These are phyloP conservation scores for Chaetomium fimeti DNA, from an alignment of 495 filamentous ascomycete genomes.

Conservation along the genomic window DNA sequence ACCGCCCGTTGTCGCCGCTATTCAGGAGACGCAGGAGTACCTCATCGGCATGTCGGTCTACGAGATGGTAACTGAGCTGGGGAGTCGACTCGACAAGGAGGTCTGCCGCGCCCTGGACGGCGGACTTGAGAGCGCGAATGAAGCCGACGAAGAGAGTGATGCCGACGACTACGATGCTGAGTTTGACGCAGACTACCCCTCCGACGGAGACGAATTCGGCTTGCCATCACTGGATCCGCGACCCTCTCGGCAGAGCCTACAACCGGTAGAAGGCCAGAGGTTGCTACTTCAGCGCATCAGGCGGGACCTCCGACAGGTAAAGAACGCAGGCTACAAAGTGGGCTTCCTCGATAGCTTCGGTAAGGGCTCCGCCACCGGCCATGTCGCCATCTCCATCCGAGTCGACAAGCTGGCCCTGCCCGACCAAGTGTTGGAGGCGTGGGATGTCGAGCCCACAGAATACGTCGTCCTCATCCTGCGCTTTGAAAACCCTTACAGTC, in stretches of 20 bases:
- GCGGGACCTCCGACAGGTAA: slow-evolving; percentile 61
- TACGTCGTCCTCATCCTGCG: slow-evolving; percentile 79
- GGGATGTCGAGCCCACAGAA: slow-evolving; percentile 64
- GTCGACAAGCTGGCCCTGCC: slow-evolving; percentile 72
- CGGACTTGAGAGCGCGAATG: slow-evolving; percentile 36
- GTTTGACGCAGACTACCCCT: slow-evolving; percentile 35
- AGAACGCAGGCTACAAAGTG: slow-evolving; percentile 71
- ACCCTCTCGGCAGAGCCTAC: slow-evolving; percentile 2
- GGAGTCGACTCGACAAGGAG: slow-evolving; percentile 40
- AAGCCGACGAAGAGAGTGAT: slow-evolving; percentile 36
- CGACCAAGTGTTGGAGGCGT: slow-evolving; percentile 71
- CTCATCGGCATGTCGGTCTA: slow-evolving; percentile 42
- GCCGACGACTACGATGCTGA: slow-evolving; percentile 30
- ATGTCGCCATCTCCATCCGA: slow-evolving; percentile 64
- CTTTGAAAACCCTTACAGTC: slow-evolving; percentile 58
- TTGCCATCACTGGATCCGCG: slow-evolving; percentile 1
- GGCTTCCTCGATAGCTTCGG: slow-evolving; percentile 57
- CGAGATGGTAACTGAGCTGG: slow-evolving; percentile 49
- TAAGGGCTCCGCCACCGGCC: slow-evolving; percentile 41
- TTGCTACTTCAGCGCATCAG: slow-evolving; percentile 46
- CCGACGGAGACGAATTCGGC: slow-evolving; percentile 33
- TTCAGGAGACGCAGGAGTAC: slow-evolving; percentile 23
- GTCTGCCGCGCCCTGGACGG: slow-evolving; percentile 34
- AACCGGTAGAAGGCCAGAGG: not conserved
- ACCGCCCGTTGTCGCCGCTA: slow-evolving; percentile 8